Conservation (phyloP, 345 rosid species). For the Eucalyptus sideroxylon region DNA sequence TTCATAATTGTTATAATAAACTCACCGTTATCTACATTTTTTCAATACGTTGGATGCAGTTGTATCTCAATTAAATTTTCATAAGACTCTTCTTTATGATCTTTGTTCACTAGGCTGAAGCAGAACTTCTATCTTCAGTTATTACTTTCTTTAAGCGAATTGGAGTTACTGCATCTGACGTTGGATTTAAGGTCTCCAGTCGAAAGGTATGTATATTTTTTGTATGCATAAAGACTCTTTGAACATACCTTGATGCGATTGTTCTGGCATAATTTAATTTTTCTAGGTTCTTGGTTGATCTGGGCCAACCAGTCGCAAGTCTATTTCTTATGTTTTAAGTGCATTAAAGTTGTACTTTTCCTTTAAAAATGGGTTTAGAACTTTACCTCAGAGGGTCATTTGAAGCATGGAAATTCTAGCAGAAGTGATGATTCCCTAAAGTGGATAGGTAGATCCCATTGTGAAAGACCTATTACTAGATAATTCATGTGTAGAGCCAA, state of each 20-base stretch:
- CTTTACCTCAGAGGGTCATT: not conserved
- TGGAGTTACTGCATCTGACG: conserved; percentile 77
- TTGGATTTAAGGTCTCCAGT: conserved; percentile 91
- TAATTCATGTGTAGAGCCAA: not conserved
- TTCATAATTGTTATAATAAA: not conserved
- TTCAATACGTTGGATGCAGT: not conserved
- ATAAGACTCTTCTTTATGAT: not conserved
- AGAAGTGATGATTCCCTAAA: not conserved
- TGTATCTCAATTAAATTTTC: not conserved
- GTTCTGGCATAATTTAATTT: not conserved
- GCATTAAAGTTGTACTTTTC: not conserved
- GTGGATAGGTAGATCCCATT: not conserved
- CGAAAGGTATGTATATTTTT: conserved; percentile 50
- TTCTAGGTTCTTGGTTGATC: not conserved
- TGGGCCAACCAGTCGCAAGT: not conserved
- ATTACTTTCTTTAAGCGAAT: conserved; percentile 70
- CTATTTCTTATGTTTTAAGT: not conserved
- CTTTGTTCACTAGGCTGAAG: conserved; percentile 60
- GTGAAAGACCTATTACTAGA: not conserved
- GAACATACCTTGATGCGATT: not conserved
- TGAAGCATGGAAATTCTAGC: not conserved
- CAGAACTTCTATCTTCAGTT: conserved; percentile 81
- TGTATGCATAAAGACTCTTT: not conserved
- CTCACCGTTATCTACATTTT: not conserved
- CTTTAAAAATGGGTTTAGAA: not conserved